Conservation (phyloP, 768 basidiomycete species). For the Tricholoma sp. region DNA sequence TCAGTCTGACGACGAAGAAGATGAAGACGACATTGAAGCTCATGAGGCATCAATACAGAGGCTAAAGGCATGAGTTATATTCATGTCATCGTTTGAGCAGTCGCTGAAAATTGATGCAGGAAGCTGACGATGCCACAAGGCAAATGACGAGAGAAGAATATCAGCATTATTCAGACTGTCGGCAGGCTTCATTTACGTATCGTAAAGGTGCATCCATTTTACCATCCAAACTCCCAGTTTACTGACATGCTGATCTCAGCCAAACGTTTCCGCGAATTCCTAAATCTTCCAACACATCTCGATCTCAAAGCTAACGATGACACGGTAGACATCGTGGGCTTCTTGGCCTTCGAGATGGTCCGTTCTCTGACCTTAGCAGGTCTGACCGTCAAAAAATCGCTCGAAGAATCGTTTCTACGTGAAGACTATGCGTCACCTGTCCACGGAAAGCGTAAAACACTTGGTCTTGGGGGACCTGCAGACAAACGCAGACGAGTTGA, state of each 20-base stretch:
- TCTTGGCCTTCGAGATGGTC: slow-evolving; percentile 96
- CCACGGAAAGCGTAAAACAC: slow-evolving; percentile 66
- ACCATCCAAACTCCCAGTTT: neutral
- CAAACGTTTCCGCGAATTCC: slow-evolving; percentile 92
- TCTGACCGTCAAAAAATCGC: slow-evolving; percentile 72
- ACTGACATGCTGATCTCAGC: slow-evolving; percentile 38
- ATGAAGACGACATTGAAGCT: slow-evolving; percentile 94
- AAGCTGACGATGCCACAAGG: slow-evolving; percentile 91
- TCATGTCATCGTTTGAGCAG: neutral
- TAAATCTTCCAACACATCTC: slow-evolving; percentile 81
- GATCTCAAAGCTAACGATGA: slow-evolving; percentile 92
- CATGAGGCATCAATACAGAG: slow-evolving; percentile 91
- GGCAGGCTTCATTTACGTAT: slow-evolving; percentile 95
- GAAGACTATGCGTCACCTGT: slow-evolving; percentile 64
- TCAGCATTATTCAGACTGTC: slow-evolving; percentile 93
- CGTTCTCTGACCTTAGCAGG: slow-evolving; percentile 88
- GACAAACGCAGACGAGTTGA: slow-evolving; percentile 54
- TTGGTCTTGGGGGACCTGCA: slow-evolving; percentile 37
- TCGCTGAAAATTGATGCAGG: slow-evolving; percentile 35
- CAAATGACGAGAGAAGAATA: slow-evolving; percentile 98
- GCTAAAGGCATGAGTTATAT: slow-evolving; percentile 48
- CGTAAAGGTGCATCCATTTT: slow-evolving; percentile 66
- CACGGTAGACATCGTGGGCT: slow-evolving; percentile 94
- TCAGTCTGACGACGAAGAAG: slow-evolving; percentile 91
- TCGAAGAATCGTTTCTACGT: slow-evolving; percentile 65